Conservation (phyloP, 2,329 filamentous ascomycete species). For the Colletotrichum sublineola region DNA sequence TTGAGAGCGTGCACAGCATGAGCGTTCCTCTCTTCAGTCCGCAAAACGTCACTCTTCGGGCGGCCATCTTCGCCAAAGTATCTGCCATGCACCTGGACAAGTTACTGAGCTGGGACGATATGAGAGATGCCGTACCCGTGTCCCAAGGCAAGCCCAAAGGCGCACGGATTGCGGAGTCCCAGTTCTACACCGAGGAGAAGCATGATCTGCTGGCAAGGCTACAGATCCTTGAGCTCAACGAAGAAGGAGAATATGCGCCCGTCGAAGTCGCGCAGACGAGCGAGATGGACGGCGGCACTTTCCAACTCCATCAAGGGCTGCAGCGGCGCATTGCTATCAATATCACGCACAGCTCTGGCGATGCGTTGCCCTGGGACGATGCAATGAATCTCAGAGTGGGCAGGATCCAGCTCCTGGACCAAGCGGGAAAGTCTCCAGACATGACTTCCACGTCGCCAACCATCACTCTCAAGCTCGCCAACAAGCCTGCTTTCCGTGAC, state of each 20-base stretch:
- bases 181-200: conserved; percentile 93
- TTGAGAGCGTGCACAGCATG: conserved; percentile 99
- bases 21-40: conserved; percentile 86
- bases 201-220: conserved; percentile 92
- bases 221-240: conserved; percentile 91
- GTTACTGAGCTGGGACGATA: conserved; percentile 98
- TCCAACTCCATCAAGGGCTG: conserved; percentile 94
- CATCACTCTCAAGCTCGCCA: conserved; percentile 81
- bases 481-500: conserved; percentile 82
- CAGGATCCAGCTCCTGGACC: conserved; percentile 85
- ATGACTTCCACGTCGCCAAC: conserved; percentile 79
- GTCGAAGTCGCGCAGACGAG: conserved; percentile 92
- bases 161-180: conserved; percentile 83
- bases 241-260: conserved; percentile 90
- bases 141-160: conserved; percentile 68
- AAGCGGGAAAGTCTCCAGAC: conserved; percentile 86
- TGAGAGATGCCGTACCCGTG: conserved; percentile 81
- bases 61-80: conserved; percentile 92
- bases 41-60: conserved; percentile 80
- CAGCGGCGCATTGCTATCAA: conserved; percentile 90
- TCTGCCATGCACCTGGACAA: conserved; percentile 97
- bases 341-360: conserved; percentile 91
- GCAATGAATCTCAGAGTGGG: conserved; percentile 83
- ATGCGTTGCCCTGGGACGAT: conserved; percentile 89
- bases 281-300: conserved; percentile 88